Conservation (phyloP, 202 grass and related monocot genomes). For the Brachypodium distachyon region DNA sequence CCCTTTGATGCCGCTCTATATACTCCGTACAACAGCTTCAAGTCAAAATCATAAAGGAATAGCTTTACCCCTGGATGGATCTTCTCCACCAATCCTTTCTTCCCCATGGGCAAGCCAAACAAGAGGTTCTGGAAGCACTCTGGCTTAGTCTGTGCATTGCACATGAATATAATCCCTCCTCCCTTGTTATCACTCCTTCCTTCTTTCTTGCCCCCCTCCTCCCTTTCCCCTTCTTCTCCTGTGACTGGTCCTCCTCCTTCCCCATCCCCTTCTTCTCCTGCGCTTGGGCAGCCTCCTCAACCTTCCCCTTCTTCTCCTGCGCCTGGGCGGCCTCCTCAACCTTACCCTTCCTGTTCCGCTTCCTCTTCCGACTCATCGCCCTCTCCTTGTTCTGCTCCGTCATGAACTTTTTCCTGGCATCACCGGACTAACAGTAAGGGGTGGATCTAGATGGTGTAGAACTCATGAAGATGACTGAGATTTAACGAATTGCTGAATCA, state of each 20-base stretch:
- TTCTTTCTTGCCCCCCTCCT: slow-evolving; percentile 5
- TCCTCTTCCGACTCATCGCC: too few relatives aligned
- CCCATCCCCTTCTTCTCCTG: slow-evolving; percentile 6
- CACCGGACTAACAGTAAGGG: too few relatives aligned
- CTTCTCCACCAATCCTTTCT: slow-evolving; percentile 54
- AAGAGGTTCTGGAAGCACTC: slow-evolving; percentile 62
- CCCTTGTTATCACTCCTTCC: slow-evolving; percentile 16
- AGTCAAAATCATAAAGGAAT: slow-evolving; percentile 98
- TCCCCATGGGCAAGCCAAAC: slow-evolving; percentile 70
- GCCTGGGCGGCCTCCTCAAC: too few relatives aligned
- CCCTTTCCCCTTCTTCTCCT: not conserved
- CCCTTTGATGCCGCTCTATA: slow-evolving; percentile 59
- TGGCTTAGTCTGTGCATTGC: slow-evolving; percentile 70
- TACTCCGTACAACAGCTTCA: slow-evolving; percentile 87
- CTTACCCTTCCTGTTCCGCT: too few relatives aligned
- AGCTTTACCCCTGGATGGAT: slow-evolving; percentile 59
- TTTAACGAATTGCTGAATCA: too few relatives aligned
- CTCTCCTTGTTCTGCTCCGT: too few relatives aligned
- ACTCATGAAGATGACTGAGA: too few relatives aligned
- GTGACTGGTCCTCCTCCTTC: not conserved
- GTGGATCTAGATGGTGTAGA: too few relatives aligned
- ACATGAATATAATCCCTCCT: slow-evolving; percentile 93
- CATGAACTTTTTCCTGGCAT: too few relatives aligned
- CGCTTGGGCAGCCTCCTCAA: too few relatives aligned
- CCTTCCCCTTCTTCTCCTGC: too few relatives aligned